A percentile compares a stretch with the other conserved stretches of the same genome.
phyloP scores from a whole-genome alignment of 2,329 filamentous ascomycete genomes.

The Sarocladiaceae sp. region DNA sequence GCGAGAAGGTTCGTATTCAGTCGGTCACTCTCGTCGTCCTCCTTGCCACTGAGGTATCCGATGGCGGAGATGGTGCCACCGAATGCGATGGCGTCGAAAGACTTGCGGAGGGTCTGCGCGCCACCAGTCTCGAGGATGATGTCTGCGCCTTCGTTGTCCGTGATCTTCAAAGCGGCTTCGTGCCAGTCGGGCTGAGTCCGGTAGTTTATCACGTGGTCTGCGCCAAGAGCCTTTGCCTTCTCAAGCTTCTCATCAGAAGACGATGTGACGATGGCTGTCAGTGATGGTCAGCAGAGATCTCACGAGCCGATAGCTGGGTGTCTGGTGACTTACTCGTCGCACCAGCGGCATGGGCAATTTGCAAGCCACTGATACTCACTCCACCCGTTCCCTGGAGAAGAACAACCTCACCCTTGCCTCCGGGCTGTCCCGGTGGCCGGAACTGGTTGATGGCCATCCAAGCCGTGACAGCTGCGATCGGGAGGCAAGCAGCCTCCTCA shows the following conservation, averaged over 20 bases:
- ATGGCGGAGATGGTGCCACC: constrained; percentile 48
- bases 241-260: constrained; percentile 46
- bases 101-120: constrained; percentile 43
- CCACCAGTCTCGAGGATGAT: constrained; percentile 51
- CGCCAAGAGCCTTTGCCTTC: constrained; percentile 40
- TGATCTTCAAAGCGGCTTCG: constrained; percentile 38
- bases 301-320: neutral
- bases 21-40: constrained; percentile 44
- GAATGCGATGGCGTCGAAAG: constrained; percentile 46
- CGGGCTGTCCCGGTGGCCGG: constrained; percentile 43
- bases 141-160: constrained; percentile 40
- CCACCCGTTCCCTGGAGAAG: constrained; percentile 50
- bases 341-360: constrained; percentile 47
- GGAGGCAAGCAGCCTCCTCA: constrained; percentile 54
- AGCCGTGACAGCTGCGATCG: constrained; percentile 56
- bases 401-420: constrained; percentile 24
- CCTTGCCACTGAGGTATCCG: constrained; percentile 44
- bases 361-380: constrained; percentile 43
- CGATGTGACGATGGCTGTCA: constrained; percentile 41
- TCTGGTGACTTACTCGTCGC: constrained; percentile 24
- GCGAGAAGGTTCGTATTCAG: constrained; percentile 54
- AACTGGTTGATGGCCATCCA: constrained; percentile 61
- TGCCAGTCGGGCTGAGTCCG: constrained; percentile 46
- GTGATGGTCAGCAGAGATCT: neutral
- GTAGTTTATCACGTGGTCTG: constrained; percentile 49